These are phyloP conservation scores for Nymphaea thermarum DNA, from an alignment of 164 flowering plant genomes.

Conservation along the genomic window DNA sequence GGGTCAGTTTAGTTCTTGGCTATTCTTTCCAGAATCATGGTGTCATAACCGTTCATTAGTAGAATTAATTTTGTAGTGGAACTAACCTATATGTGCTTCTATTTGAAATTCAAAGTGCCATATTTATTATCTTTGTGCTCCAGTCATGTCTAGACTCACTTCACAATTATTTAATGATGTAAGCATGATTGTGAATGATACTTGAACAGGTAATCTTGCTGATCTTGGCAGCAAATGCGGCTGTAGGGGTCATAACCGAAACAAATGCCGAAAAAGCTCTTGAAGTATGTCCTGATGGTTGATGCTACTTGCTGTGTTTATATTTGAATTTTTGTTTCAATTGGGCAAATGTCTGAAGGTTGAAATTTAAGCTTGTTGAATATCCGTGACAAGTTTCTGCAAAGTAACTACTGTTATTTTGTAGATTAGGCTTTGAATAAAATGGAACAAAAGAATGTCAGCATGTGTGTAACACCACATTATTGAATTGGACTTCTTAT, in stretches of 20 bases:
- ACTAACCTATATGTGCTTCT: no score
- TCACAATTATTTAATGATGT: no score
- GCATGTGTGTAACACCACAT: neutral
- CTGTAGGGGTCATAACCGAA: constrained; percentile 95
- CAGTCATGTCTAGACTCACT: no score
- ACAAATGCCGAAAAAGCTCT: constrained; percentile 98
- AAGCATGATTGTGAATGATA: neutral
- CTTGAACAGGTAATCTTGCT: constrained; percentile 67
- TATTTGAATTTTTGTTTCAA: neutral
- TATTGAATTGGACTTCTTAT: neutral
- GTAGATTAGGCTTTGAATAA: neutral
- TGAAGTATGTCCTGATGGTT: constrained; percentile 35
- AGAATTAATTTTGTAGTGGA: no score
- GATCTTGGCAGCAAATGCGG: constrained; percentile 97
- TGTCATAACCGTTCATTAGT: no score
- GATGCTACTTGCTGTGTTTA: neutral
- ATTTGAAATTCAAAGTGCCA: no score
- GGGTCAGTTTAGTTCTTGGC: no score
- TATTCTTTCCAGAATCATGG: no score
- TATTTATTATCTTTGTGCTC: no score
- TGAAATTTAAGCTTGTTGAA: neutral
- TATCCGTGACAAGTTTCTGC: neutral
- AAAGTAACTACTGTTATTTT: no score
- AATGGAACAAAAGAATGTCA: neutral
- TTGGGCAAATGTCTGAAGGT: neutral